These are phyloP conservation scores for Tetragonia tetragonoides DNA, from an alignment of 148 eudicot genomes.

Conservation along the genomic window DNA sequence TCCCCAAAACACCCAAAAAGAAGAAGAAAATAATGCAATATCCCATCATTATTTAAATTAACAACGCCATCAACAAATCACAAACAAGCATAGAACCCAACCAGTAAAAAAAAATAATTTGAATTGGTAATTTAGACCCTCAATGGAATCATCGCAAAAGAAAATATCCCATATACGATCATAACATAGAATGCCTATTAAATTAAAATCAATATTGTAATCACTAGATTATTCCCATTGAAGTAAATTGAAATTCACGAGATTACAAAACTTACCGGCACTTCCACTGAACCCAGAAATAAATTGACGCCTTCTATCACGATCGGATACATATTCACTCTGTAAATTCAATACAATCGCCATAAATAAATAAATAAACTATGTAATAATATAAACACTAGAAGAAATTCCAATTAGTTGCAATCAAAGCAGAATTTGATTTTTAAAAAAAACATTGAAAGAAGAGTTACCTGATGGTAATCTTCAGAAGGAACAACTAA, in stretches of 20 bases:
- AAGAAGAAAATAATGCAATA: background rate
- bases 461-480: slow-evolving; percentile 62
- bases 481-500: slow-evolving; percentile 88
- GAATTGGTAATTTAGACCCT: background rate
- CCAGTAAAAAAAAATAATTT: too few species aligned
- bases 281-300: slow-evolving; percentile 92
- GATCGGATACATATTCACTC: slow-evolving; percentile 87
- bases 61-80: too few species aligned
- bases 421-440: background rate
- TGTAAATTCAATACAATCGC: slow-evolving; percentile 17
- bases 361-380: background rate
- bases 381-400: background rate
- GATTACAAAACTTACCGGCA: slow-evolving; percentile 47
- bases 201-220: too few species aligned
- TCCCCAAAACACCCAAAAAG: background rate
- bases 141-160: background rate
- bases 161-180: background rate
- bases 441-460: background rate
- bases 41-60: too few species aligned
- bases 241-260: background rate
- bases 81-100: background rate
- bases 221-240: too few species aligned
- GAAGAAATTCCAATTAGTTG: too few species aligned
- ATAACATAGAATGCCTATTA: background rate
- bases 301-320: slow-evolving; percentile 84